Conservation (phyloP, 2,329 filamentous ascomycete species). For the Claviceps pazoutovae region DNA sequence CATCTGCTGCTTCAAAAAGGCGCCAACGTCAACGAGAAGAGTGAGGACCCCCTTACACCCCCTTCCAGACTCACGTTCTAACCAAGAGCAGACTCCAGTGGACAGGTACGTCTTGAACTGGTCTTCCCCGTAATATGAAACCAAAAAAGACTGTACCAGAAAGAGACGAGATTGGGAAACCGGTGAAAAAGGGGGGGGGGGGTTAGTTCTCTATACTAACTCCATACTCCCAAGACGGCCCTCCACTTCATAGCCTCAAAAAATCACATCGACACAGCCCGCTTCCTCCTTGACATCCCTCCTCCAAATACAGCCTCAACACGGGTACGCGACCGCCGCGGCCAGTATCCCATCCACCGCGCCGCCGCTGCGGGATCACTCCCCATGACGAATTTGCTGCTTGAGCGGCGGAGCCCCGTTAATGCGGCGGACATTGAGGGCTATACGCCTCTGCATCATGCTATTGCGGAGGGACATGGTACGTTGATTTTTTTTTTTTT, state of each 20-base stretch:
- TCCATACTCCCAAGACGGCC: conserved; percentile 44
- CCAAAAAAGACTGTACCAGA: not conserved
- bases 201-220: not conserved
- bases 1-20: conserved; percentile 53
- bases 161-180: too few species aligned
- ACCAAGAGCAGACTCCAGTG: conserved; percentile 29
- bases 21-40: conserved; percentile 62
- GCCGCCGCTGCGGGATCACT: conserved; percentile 80
- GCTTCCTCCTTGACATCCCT: conserved; percentile 48
- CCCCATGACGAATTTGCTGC: conserved; percentile 70
- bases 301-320: conserved; percentile 58
- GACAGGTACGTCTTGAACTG: conserved; percentile 33
- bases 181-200: too few species aligned
- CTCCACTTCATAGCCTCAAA: conserved; percentile 91
- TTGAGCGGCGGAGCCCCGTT: conserved; percentile 65
- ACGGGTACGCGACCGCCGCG: conserved; percentile 67
- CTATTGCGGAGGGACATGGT: conserved; percentile 63
- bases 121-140: not conserved
- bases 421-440: conserved; percentile 74
- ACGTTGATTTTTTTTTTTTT: not conserved
- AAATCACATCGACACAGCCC: conserved; percentile 68
- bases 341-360: conserved; percentile 83
- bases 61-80: not conserved
- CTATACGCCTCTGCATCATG: conserved; percentile 81
- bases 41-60: conserved; percentile 22